Percentiles rank a stretch among this genome's conserved stretches.
Conservation (phyloP, 306 rosid genomes). For the Senna siamea region DNA sequence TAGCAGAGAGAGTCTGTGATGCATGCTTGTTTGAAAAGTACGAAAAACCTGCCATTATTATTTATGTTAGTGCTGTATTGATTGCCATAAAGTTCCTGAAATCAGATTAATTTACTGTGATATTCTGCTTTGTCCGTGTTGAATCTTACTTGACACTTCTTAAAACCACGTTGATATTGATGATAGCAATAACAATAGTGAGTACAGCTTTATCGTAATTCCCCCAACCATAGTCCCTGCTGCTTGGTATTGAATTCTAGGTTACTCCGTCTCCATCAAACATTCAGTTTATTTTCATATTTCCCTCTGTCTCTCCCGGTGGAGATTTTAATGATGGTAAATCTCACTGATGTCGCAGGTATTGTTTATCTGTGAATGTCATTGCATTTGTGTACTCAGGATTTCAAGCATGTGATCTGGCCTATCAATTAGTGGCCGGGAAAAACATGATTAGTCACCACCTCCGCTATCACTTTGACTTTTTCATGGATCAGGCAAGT, state of each 20-base stretch:
- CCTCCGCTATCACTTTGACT: slow-evolving; percentile 69
- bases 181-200: background rate
- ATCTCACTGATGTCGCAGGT: slow-evolving; percentile 57
- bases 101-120: background rate
- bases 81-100: slow-evolving; percentile 23
- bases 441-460: slow-evolving; percentile 56
- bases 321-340: slow-evolving; percentile 9
- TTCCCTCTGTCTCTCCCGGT: background rate
- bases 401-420: slow-evolving; percentile 69
- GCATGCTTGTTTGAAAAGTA: background rate
- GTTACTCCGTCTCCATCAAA: background rate
- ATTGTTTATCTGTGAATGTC: slow-evolving; percentile 82
- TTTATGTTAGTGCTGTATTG: slow-evolving; percentile 26
- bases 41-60: background rate
- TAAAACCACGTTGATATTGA: background rate
- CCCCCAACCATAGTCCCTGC: background rate
- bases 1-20: background rate
- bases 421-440: slow-evolving; percentile 50
- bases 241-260: background rate
- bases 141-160: background rate
- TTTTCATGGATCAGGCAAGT: slow-evolving; percentile 96
- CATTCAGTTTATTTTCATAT: background rate
- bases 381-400: slow-evolving; percentile 75
- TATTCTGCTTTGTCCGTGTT: background rate
- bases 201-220: background rate